A percentile compares a stretch with the other conserved stretches of the same genome.
phyloP scores from a whole-genome alignment of 345 rosid genomes.

The Eucalyptus grandis region DNA sequence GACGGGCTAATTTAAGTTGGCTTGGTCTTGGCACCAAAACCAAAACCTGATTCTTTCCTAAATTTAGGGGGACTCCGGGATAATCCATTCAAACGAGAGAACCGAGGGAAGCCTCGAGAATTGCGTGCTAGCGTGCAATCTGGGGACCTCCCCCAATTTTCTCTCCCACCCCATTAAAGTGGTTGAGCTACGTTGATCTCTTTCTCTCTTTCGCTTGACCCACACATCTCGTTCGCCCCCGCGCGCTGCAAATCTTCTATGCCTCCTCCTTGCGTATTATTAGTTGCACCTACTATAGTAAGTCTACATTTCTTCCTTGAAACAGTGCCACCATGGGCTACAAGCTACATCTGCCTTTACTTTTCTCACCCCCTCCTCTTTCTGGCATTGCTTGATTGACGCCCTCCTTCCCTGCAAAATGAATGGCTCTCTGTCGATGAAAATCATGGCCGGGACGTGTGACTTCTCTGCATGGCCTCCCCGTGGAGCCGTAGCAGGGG shows the following conservation, averaged over 20 bases:
- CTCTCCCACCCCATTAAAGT: slow-evolving; percentile 4
- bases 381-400: background rate
- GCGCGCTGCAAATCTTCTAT: background rate
- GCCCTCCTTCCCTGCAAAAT: background rate
- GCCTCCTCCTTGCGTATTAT: background rate
- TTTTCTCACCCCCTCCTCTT: background rate
- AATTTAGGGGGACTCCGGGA: background rate
- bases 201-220: background rate
- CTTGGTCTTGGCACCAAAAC: background rate
- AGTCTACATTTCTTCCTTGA: background rate
- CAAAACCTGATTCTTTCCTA: background rate
- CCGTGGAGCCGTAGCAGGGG: background rate
- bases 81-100: background rate
- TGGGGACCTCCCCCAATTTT: background rate
- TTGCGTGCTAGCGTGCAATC: background rate
- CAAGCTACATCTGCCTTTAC: background rate
- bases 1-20: background rate
- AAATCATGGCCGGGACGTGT: background rate
- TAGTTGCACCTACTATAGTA: background rate
- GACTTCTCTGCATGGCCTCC: background rate
- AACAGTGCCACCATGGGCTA: background rate
- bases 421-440: background rate
- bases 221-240: background rate
- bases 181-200: slow-evolving; percentile 16
- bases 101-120: background rate